Evolutionary conservation across 2,329 filamentous ascomycete genomes (phyloP).

Genomic region (Xylaria hypoxylon): DNA sequence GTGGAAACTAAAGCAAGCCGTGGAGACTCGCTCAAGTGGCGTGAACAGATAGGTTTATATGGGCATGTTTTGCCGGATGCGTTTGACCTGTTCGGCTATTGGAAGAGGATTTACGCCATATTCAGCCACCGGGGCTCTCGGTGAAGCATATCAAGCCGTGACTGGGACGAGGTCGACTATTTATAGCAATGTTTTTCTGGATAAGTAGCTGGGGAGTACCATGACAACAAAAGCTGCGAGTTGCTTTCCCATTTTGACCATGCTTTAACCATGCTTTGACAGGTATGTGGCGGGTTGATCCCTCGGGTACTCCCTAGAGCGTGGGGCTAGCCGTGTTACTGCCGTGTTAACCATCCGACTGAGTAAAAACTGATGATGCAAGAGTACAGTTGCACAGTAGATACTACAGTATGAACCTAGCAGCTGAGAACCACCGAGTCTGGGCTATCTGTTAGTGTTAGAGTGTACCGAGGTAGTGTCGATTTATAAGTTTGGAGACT

Average conservation of each 20-base stretch:
- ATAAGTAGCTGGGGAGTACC: background rate
- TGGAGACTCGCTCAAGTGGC: background rate
- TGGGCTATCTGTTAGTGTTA: background rate
- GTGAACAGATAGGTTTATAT: background rate
- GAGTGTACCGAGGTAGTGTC: too few relatives aligned
- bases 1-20: background rate
- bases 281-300: background rate
- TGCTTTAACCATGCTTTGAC: background rate
- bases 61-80: background rate
- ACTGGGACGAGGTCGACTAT: background rate
- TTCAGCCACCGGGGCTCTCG: background rate
- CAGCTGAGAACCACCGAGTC: background rate
- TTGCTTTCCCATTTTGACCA: background rate
- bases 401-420: background rate
- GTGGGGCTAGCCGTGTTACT: background rate
- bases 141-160: background rate
- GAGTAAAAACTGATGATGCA: background rate
- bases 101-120: background rate
- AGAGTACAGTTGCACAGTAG: background rate
- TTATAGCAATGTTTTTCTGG: background rate
- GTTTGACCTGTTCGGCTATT: background rate
- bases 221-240: background rate
- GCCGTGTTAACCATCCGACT: background rate
- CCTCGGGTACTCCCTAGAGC: background rate
- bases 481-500: background rate